A percentile compares a stretch with the other conserved stretches of the same genome.
Conservation (phyloP, 108 stramenopile genomes). For the Pseudonitzschia multistriata region DNA sequence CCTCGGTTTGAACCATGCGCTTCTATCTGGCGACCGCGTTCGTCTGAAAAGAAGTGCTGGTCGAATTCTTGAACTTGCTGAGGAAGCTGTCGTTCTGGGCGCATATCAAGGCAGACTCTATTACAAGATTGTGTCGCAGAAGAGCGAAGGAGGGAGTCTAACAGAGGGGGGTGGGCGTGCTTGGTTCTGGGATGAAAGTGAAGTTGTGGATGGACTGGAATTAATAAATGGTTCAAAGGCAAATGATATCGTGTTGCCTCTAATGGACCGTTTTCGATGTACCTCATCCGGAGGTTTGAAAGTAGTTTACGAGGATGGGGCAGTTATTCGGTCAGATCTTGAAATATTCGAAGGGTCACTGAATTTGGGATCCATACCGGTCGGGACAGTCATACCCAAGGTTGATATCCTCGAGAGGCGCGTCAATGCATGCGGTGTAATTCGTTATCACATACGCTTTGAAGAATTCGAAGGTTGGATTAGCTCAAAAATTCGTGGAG, state of each 20-base stretch:
- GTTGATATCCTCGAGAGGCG: conserved; percentile 73
- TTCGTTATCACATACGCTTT: conserved; percentile 70
- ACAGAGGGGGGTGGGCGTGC: conserved; percentile 83
- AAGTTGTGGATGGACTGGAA: conserved; percentile 81
- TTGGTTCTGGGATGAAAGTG: conserved; percentile 85
- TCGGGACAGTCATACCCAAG: conserved; percentile 56
- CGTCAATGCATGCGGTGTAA: conserved; percentile 87
- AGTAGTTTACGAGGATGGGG: conserved; percentile 71
- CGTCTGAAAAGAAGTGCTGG: conserved; percentile 78
- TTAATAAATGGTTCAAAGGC: conserved; percentile 51
- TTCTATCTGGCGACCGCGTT: conserved; percentile 87
- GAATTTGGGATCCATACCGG: conserved; percentile 71
- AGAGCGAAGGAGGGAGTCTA: conserved; percentile 83
- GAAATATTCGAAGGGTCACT: conserved; percentile 78
- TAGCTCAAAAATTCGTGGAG: conserved; percentile 82
- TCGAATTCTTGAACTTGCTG: conserved; percentile 80
- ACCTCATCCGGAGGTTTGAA: conserved; percentile 57
- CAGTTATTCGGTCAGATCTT: conserved; percentile 78
- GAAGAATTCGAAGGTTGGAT: conserved; percentile 82
- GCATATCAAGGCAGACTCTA: conserved; percentile 75
- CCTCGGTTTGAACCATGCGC: conserved; percentile 62
- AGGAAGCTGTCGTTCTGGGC: conserved; percentile 90
- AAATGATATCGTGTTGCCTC: conserved; percentile 49
- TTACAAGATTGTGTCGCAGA: conserved; percentile 84
- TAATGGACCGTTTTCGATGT: conserved; percentile 62